phyloP scores from a whole-genome alignment of 2,329 filamentous ascomycete species.

The Nothophaeocryptopus gaeumannii region DNA sequence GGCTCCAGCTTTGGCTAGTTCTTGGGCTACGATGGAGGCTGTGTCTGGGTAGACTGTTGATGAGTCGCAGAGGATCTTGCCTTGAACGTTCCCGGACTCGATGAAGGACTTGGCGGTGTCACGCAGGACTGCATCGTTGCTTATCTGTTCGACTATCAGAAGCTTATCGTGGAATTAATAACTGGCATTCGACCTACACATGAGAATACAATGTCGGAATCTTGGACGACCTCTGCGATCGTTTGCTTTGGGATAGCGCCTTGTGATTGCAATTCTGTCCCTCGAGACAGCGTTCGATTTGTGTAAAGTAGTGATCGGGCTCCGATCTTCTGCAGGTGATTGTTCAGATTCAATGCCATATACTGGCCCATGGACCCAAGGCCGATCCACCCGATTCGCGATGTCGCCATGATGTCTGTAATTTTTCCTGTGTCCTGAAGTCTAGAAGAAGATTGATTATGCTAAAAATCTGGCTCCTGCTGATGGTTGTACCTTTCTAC shows the following conservation, averaged over 20 bases:
- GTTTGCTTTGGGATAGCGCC: background rate
- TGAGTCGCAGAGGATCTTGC: slow-evolving; percentile 34
- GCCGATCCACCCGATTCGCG: slow-evolving; percentile 22
- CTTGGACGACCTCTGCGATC: background rate
- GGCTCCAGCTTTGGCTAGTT: slow-evolving; percentile 37
- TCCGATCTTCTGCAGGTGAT: slow-evolving; percentile 31
- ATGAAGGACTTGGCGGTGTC: background rate
- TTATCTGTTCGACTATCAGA: background rate
- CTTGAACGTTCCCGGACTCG: slow-evolving; percentile 5
- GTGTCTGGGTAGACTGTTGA: slow-evolving; percentile 37
- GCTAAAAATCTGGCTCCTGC: too few species aligned
- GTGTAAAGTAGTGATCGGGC: background rate
- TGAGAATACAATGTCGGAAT: background rate
- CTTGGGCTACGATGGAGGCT: slow-evolving; percentile 34
- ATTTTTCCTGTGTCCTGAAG: too few species aligned
- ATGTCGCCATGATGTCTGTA: too few species aligned
- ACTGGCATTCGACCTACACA: too few species aligned
- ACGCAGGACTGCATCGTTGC: background rate
- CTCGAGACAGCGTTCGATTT: background rate
- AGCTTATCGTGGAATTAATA: too few species aligned
- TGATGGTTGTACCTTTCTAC: background rate
- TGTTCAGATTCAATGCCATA: slow-evolving; percentile 46
- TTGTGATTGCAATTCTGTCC: background rate
- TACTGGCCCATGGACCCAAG: slow-evolving; percentile 47
- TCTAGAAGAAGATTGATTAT: too few species aligned